A percentile compares a stretch with the other conserved stretches of the same genome.
Conservation (phyloP, 495 filamentous ascomycete genomes). For the Aspergillus asperescens region DNA sequence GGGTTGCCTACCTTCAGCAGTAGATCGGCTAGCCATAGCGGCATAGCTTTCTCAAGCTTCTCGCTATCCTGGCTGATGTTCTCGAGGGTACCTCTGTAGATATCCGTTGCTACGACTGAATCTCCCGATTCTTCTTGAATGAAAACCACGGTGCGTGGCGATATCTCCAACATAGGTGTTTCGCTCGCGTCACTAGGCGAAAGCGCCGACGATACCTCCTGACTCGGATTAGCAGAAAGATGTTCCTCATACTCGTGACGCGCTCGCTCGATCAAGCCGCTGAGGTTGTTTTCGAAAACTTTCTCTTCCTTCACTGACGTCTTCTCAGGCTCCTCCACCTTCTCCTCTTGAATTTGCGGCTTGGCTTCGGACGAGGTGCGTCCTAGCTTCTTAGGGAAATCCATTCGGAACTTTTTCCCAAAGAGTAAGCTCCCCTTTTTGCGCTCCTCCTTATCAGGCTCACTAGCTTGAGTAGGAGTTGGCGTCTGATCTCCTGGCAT, state of each 20-base stretch:
- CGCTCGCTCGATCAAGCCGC: constrained; percentile 73
- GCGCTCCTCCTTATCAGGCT: constrained; percentile 65
- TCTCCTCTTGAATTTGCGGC: constrained; percentile 69
- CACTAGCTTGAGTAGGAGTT: constrained; percentile 48
- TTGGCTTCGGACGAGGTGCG: constrained; percentile 74
- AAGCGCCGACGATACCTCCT: constrained; percentile 57
- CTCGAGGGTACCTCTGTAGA: constrained; percentile 83
- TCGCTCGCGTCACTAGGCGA: constrained; percentile 75
- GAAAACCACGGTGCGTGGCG: constrained; percentile 74
- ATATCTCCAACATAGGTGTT: constrained; percentile 77
- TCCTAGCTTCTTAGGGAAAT: constrained; percentile 79
- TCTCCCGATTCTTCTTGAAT: constrained; percentile 90
- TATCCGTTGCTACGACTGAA: constrained; percentile 83
- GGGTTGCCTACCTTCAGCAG: constrained; percentile 57
- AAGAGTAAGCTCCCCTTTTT: constrained; percentile 69
- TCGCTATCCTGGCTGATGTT: constrained; percentile 73
- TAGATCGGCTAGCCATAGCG: constrained; percentile 90
- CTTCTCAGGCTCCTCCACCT: constrained; percentile 70
- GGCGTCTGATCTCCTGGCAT: constrained; percentile 45
- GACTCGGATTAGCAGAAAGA: constrained; percentile 49
- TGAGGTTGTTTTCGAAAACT: constrained; percentile 75
- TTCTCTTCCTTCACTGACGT: constrained; percentile 64
- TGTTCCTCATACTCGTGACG: constrained; percentile 73
- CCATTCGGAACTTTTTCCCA: constrained; percentile 82
- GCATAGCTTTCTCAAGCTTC: constrained; percentile 74